These are phyloP conservation scores for Podaxis carcinomalis DNA, from an alignment of 768 basidiomycete species.

Conservation along the genomic window DNA sequence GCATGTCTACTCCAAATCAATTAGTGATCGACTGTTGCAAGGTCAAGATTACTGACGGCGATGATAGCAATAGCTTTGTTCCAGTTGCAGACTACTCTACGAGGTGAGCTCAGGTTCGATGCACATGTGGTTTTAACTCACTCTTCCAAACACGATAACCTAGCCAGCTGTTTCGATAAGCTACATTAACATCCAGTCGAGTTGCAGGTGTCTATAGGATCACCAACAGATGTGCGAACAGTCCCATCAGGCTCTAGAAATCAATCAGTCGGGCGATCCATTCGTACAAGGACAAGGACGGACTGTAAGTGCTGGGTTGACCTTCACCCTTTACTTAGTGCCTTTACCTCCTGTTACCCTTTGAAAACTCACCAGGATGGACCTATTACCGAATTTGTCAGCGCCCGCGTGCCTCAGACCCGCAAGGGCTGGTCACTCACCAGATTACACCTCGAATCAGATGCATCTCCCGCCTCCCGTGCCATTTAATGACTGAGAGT, in stretches of 20 bases:
- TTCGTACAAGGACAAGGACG: background rate
- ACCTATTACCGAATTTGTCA: background rate
- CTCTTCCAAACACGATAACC: background rate
- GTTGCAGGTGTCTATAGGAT: background rate
- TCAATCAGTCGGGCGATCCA: background rate
- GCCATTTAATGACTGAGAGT: background rate
- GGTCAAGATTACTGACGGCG: background rate
- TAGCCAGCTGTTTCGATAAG: background rate
- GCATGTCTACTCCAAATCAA: background rate
- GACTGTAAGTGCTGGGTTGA: background rate
- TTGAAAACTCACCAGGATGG: background rate
- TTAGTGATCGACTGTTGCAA: background rate
- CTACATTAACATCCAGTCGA: background rate
- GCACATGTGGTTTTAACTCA: background rate
- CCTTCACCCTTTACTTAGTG: background rate
- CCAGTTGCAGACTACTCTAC: background rate
- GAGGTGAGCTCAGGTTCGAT: background rate
- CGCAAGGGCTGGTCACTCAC: background rate
- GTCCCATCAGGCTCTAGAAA: background rate
- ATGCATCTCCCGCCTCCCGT: background rate
- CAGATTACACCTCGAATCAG: background rate
- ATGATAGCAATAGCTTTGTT: background rate
- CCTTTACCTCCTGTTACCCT: background rate
- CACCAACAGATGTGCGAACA: background rate
- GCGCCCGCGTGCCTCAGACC: background rate